A percentile compares a stretch with the other conserved stretches of the same genome.
Evolutionary conservation across 441 rosid species (phyloP).

Genomic region (Erodium trifolium): DNA sequence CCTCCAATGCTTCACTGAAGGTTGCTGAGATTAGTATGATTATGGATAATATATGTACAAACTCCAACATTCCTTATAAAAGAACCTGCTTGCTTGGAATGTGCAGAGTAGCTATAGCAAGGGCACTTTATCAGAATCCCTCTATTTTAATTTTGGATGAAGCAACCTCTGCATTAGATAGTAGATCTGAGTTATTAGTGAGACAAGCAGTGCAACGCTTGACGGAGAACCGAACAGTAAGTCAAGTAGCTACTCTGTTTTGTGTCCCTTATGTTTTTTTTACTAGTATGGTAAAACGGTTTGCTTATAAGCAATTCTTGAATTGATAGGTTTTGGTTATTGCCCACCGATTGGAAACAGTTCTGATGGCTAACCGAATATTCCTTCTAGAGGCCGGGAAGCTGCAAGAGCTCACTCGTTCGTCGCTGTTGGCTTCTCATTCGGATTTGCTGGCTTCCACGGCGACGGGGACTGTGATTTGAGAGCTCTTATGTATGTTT

Average conservation of each 20-base stretch:
- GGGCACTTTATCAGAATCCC: conserved; percentile 76
- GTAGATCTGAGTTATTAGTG: conserved; percentile 71
- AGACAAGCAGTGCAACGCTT: conserved; percentile 70
- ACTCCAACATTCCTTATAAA: background rate
- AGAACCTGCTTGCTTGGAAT: background rate
- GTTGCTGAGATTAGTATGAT: background rate
- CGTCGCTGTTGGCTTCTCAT: conserved; percentile 29
- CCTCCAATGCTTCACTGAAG: background rate
- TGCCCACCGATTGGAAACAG: conserved; percentile 84
- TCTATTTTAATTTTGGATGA: conserved; percentile 81
- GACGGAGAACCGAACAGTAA: conserved; percentile 76
- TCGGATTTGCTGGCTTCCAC: conserved; percentile 16
- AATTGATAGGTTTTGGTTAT: conserved; percentile 55
- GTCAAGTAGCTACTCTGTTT: conserved; percentile 10
- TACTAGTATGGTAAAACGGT: background rate
- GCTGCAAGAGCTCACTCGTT: conserved; percentile 48
- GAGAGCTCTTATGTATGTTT: conserved; percentile 15
- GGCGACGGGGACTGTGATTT: conserved; percentile 47
- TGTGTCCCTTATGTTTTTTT: background rate
- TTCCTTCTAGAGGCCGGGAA: conserved; percentile 56
- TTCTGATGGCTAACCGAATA: conserved; percentile 68
- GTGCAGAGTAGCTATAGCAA: conserved; percentile 76
- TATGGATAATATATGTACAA: background rate
- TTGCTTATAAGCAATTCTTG: background rate
- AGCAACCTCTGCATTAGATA: conserved; percentile 92